These are phyloP conservation scores for Populus trichocarpa DNA, from an alignment of 441 rosid species.

Conservation along the genomic window DNA sequence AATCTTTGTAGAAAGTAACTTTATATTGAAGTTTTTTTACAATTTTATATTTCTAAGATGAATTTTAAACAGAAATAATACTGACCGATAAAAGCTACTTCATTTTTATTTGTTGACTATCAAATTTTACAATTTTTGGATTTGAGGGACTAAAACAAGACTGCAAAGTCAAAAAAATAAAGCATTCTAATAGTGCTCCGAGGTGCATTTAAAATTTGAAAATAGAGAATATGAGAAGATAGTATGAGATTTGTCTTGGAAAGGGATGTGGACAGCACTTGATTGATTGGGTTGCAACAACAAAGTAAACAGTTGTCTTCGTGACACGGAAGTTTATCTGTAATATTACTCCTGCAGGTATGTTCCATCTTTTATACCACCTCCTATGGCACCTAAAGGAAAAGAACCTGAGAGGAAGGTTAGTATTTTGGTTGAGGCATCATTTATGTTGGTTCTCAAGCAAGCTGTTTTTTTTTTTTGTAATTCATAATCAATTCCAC, in stretches of 20 bases:
- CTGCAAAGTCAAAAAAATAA: neutral
- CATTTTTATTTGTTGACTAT: neutral
- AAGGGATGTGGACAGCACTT: conserved; percentile 2
- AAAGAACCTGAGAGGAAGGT: conserved; percentile 93
- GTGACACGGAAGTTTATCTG: conserved; percentile 44
- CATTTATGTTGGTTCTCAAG: neutral
- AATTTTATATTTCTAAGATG: neutral
- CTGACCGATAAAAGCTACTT: too few species aligned
- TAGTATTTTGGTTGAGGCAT: conserved; percentile 15
- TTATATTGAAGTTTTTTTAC: neutral
- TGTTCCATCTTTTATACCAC: conserved; percentile 98
- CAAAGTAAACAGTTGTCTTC: conserved; percentile 11
- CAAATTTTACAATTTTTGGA: neutral
- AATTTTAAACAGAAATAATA: neutral
- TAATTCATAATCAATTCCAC: conserved; percentile 11
- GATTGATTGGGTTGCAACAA: conserved; percentile 8
- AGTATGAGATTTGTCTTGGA: neutral
- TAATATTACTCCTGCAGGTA: conserved; percentile 63
- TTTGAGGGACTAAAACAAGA: neutral
- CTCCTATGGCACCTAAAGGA: conserved; percentile 86
- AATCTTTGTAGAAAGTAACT: neutral
- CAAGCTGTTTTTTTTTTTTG: conserved; percentile 21
- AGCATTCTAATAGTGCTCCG: neutral
- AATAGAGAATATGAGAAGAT: neutral
- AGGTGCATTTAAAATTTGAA: neutral